A percentile compares a stretch with the other conserved stretches of the same genome.
Evolutionary conservation across 2,329 filamentous ascomycete genomes (phyloP).

Genomic region (Fusarium sp.): DNA sequence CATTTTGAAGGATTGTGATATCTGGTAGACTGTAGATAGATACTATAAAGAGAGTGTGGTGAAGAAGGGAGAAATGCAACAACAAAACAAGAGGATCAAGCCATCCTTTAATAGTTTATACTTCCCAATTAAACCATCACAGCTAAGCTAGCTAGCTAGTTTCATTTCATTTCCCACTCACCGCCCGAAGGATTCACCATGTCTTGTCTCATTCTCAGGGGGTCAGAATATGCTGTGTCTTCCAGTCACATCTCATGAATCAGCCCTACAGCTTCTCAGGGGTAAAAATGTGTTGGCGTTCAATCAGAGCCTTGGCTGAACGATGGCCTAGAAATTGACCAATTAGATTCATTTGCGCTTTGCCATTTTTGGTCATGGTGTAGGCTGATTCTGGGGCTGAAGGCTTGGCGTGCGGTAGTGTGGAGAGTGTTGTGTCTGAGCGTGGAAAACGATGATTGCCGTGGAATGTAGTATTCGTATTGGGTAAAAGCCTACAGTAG

Average conservation of each 20-base stretch:
- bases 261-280: conserved; percentile 21
- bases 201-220: background rate
- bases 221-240: background rate
- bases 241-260: background rate
- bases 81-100: background rate
- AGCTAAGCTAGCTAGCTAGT: background rate
- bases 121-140: background rate
- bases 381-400: background rate
- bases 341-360: accelerated
- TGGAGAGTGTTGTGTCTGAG: background rate
- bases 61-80: background rate
- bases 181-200: background rate
- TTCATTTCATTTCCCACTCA: conserved; percentile 29
- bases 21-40: background rate
- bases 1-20: conserved; percentile 40
- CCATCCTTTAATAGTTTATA: conserved; percentile 13
- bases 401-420: background rate
- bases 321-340: accelerated
- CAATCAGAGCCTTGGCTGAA: background rate
- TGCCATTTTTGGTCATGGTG: background rate
- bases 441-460: background rate
- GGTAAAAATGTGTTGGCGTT: background rate
- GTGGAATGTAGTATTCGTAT: conserved; percentile 1
- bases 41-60: background rate
- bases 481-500: too few relatives aligned